These are phyloP conservation scores for Moringa oleifera DNA, from an alignment of 345 rosid species.

Conservation along the genomic window DNA sequence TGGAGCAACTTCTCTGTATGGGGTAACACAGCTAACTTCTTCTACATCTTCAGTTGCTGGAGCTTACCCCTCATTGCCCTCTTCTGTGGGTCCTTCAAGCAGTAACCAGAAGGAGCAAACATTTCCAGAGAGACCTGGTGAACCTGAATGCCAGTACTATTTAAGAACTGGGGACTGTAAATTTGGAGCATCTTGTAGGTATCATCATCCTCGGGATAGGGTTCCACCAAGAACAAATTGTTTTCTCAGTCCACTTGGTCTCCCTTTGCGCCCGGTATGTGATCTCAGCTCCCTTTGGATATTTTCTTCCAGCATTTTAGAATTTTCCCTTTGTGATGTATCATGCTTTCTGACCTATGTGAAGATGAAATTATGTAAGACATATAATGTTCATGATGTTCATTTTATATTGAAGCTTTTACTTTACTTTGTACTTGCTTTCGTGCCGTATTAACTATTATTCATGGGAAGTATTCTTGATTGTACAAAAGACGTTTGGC, in stretches of 20 bases:
- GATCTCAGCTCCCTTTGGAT: neutral
- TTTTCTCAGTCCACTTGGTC: conserved; percentile 71
- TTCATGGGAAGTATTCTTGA: too few species aligned
- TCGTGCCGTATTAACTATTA: too few species aligned
- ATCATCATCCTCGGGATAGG: conserved; percentile 83
- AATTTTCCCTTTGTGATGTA: neutral
- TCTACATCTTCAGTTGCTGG: conserved; percentile 60
- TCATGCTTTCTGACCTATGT: neutral
- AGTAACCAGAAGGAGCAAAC: conserved; percentile 53
- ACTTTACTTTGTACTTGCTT: too few species aligned
- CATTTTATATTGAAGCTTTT: too few species aligned
- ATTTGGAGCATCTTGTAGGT: conserved; percentile 82
- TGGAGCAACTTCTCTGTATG: conserved; percentile 65
- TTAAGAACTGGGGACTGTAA: conserved; percentile 90
- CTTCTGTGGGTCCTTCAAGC: conserved; percentile 45
- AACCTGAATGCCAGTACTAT: conserved; percentile 83
- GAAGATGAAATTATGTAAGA: too few species aligned
- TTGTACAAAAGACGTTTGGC: too few species aligned
- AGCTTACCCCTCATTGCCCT: conserved; percentile 43
- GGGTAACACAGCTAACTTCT: conserved; percentile 66
- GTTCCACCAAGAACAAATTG: conserved; percentile 52
- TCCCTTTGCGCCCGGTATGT: conserved; percentile 84
- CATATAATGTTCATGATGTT: too few species aligned
- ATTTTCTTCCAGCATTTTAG: too few species aligned
- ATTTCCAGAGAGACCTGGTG: conserved; percentile 97